Conservation (phyloP, 148 eudicot species). For the Chenopodium berlandieri region DNA sequence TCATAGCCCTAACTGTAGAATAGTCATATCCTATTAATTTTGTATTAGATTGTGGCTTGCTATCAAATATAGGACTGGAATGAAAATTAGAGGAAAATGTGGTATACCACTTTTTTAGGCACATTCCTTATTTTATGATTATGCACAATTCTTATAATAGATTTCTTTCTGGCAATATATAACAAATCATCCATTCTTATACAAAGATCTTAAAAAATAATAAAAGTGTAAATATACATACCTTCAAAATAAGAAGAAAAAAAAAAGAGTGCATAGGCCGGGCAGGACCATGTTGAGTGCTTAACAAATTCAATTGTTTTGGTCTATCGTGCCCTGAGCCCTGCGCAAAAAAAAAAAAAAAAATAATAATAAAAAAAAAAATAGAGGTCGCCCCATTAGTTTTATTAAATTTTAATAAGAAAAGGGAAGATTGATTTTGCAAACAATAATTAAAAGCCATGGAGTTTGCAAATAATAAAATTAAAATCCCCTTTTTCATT, state of each 20-base stretch:
- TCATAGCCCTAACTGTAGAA: not conserved
- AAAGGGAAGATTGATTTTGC: not conserved
- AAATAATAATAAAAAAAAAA: not conserved
- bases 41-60: not conserved
- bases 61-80: not conserved
- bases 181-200: not conserved
- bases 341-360: not conserved
- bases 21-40: not conserved
- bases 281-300: conserved; percentile 32
- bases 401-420: not conserved
- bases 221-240: not conserved
- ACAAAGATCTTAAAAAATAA: not conserved
- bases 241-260: not conserved
- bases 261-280: conserved; percentile 26
- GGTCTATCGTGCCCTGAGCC: conserved; percentile 30
- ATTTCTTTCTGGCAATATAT: not conserved
- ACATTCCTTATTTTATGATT: not conserved
- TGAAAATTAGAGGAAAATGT: not conserved
- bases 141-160: not conserved
- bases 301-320: conserved; percentile 19
- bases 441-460: not conserved
- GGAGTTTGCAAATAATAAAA: conserved; percentile 7
- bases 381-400: not conserved
- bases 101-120: conserved; percentile 17
- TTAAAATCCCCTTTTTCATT: conserved; percentile 12